These are phyloP conservation scores for Arthrobotrys entomopaga DNA, from an alignment of 2,329 filamentous ascomycete species.

Conservation along the genomic window DNA sequence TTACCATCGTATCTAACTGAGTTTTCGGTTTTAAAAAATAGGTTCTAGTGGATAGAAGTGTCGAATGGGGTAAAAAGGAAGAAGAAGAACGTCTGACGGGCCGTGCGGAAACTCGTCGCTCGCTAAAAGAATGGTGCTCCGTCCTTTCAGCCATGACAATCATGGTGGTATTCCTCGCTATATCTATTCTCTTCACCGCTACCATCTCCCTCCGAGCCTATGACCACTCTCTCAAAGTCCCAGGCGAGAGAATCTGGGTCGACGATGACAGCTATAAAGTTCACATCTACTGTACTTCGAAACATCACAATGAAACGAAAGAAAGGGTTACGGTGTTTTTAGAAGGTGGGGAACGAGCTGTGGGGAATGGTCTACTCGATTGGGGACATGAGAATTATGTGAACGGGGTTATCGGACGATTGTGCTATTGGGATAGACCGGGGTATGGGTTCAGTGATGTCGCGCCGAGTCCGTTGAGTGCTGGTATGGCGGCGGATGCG, in stretches of 20 bases:
- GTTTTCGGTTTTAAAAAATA: conserved; percentile 12
- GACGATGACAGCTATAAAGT: conserved; percentile 86
- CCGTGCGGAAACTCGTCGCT: conserved; percentile 83
- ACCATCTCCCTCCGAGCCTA: conserved; percentile 82
- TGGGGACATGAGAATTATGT: conserved; percentile 79
- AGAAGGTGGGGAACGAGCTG: conserved; percentile 82
- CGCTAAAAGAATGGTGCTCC: conserved; percentile 82
- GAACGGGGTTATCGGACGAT: conserved; percentile 84
- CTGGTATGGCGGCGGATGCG: conserved; percentile 89
- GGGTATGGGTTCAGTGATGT: conserved; percentile 90
- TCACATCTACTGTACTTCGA: conserved; percentile 76
- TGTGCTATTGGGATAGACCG: conserved; percentile 95
- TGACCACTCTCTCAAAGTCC: conserved; percentile 77
- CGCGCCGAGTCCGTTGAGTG: conserved; percentile 90
- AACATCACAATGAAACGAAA: conserved; percentile 22
- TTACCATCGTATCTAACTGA: not conserved
- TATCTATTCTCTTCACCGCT: conserved; percentile 75
- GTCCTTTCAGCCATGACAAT: conserved; percentile 79
- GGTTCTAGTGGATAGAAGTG: conserved; percentile 79
- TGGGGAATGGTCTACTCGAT: conserved; percentile 80
- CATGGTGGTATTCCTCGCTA: conserved; percentile 74
- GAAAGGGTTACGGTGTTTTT: conserved; percentile 76
- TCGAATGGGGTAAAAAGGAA: conserved; percentile 89
- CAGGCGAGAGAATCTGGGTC: conserved; percentile 81
- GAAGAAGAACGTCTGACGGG: conserved; percentile 94